These are phyloP conservation scores for Sporormia fimetaria DNA, from an alignment of 495 filamentous ascomycete genomes.

Conservation along the genomic window DNA sequence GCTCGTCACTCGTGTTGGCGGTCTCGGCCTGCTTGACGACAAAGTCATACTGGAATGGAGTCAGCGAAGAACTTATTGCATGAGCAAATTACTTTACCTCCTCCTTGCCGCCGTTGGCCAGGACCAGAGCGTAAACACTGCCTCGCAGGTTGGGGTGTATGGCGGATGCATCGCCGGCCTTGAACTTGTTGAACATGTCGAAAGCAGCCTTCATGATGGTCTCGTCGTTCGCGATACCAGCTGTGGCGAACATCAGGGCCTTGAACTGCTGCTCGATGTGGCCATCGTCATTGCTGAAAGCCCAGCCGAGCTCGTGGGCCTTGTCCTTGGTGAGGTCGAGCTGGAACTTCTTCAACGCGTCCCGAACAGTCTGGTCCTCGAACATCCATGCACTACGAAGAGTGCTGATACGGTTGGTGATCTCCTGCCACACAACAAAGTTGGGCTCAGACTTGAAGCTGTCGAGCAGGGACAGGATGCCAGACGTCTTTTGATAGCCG, in stretches of 20 bases:
- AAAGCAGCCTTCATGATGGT: constrained; percentile 50
- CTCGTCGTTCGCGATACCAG: constrained; percentile 55
- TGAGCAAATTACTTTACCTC: constrained; percentile 41
- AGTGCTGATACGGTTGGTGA: constrained; percentile 60
- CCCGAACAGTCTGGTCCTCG: constrained; percentile 58
- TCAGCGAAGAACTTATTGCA: constrained; percentile 16
- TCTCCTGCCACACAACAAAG: constrained; percentile 92
- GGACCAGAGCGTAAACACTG: constrained; percentile 58
- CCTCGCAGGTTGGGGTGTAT: constrained; percentile 64
- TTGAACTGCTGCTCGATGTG: constrained; percentile 86
- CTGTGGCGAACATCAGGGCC: constrained; percentile 53
- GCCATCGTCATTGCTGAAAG: constrained; percentile 68
- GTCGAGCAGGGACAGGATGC: constrained; percentile 71
- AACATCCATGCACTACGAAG: constrained; percentile 82
- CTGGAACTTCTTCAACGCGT: constrained; percentile 73
- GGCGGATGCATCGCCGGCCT: constrained; percentile 52
- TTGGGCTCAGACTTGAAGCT: constrained; percentile 73
- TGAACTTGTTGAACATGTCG: constrained; percentile 63
- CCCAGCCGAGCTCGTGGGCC: constrained; percentile 79
- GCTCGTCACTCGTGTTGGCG: constrained; percentile 85
- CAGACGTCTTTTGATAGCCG: constrained; percentile 88
- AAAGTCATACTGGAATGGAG: constrained; percentile 51
- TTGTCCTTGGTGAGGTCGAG: constrained; percentile 60
- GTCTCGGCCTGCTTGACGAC: constrained; percentile 71
- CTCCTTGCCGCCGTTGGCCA: constrained; percentile 60